Conservation (phyloP, 2,329 filamentous ascomycete genomes). For the Fusarium sp. region DNA sequence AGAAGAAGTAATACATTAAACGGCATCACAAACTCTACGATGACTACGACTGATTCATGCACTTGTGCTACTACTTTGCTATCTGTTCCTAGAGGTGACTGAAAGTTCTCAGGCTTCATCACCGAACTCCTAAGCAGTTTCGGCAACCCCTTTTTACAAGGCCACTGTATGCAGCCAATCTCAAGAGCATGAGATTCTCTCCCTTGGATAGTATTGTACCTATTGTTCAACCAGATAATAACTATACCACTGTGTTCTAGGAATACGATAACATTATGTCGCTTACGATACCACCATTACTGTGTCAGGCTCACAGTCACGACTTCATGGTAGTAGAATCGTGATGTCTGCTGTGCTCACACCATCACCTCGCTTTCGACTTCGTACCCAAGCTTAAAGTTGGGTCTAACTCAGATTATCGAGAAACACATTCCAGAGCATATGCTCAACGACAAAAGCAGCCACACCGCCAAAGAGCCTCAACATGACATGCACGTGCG, state of each 20-base stretch:
- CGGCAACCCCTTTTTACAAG: too few species aligned
- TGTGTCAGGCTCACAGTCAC: not conserved
- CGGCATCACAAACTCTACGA: too few species aligned
- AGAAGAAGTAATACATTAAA: too few species aligned
- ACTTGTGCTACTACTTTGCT: too few species aligned
- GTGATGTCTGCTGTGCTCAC: not conserved
- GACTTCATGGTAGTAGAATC: not conserved
- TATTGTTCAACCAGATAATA: not conserved
- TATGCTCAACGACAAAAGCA: not conserved
- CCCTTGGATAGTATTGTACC: too few species aligned
- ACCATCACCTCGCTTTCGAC: not conserved
- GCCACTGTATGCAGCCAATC: too few species aligned
- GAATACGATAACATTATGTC: not conserved
- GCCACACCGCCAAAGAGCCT: constrained; percentile 28
- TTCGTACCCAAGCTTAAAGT: not conserved
- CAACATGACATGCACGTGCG: not conserved
- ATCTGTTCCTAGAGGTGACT: too few species aligned
- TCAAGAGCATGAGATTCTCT: too few species aligned
- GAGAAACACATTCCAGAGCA: not conserved
- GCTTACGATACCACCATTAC: not conserved
- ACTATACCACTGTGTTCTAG: not conserved
- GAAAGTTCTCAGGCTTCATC: too few species aligned
- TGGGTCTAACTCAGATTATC: not conserved
- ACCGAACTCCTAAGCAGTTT: too few species aligned
- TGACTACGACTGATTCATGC: too few species aligned